Percentiles rank a stretch among this genome's conserved stretches.
phyloP scores from a whole-genome alignment of 768 basidiomycete species.

The Coprinopsis strossmayeri region DNA sequence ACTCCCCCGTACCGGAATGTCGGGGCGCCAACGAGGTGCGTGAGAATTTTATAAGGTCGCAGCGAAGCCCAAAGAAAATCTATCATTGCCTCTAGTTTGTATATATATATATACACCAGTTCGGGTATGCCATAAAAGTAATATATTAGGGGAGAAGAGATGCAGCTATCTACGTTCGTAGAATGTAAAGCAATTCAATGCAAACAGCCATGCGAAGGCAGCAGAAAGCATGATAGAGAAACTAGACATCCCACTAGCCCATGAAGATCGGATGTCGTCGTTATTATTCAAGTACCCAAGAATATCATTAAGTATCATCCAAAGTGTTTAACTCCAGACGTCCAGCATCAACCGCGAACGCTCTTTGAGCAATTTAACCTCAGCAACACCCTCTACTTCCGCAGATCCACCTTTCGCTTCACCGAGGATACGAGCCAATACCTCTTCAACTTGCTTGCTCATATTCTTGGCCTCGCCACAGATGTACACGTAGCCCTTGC shows the following conservation, averaged over 20 bases:
- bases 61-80: no score
- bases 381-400: conserved; percentile 84
- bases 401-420: conserved; percentile 90
- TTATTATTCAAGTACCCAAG: no score
- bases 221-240: no score
- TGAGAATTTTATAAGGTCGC: no score
- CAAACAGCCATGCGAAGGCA: no score
- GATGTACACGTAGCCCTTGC: conserved; percentile 96
- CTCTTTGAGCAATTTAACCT: conserved; percentile 94
- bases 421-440: conserved; percentile 75
- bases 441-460: conserved; percentile 93
- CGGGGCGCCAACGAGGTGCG: no score
- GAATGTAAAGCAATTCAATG: no score
- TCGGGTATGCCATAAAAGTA: background rate
- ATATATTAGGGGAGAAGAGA: background rate
- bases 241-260: no score
- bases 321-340: conserved; percentile 68
- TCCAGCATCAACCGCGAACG: conserved; percentile 81
- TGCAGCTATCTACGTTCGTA: background rate
- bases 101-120: background rate
- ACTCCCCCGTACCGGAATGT: no score
- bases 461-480: conserved; percentile 97
- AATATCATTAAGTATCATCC: conserved; percentile 1
- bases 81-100: background rate
- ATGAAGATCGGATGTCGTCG: no score